Percentiles rank a stretch among this genome's conserved stretches.
These are phyloP conservation scores for Ceratocystis eucalypticola DNA, from an alignment of 2,329 filamentous ascomycete genomes.

Conservation along the genomic window DNA sequence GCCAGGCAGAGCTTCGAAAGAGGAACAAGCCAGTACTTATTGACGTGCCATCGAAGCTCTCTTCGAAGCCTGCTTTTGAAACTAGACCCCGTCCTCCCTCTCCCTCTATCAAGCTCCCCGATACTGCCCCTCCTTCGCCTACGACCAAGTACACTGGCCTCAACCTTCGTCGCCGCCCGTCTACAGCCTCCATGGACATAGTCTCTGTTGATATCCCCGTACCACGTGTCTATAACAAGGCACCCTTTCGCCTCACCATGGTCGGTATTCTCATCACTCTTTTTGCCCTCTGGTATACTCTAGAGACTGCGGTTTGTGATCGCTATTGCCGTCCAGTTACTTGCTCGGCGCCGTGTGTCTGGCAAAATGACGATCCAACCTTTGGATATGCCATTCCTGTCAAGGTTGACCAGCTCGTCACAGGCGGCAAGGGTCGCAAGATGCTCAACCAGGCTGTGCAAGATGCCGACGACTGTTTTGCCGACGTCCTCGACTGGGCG, in stretches of 20 bases:
- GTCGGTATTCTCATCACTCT: constrained; percentile 35
- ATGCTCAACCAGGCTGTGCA: constrained; percentile 29
- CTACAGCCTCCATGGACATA: constrained; percentile 16
- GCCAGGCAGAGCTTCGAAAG: constrained; percentile 12
- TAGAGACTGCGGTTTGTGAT: constrained; percentile 41
- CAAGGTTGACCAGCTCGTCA: constrained; percentile 49
- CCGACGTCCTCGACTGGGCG: constrained; percentile 35
- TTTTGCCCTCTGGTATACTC: constrained; percentile 38
- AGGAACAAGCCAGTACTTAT: not conserved
- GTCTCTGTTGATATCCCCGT: constrained; percentile 33
- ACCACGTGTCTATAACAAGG: constrained; percentile 35
- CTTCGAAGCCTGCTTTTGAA: not conserved
- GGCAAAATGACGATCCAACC: constrained; percentile 44
- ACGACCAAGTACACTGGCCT: not conserved
- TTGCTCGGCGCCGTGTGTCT: constrained; percentile 39
- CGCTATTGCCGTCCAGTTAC: constrained; percentile 41
- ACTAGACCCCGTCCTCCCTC: not conserved
- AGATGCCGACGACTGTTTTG: constrained; percentile 34
- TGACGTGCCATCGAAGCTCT: not conserved
- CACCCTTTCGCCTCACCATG: constrained; percentile 35
- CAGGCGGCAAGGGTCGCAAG: constrained; percentile 36
- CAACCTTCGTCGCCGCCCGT: constrained; percentile 10
- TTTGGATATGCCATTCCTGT: constrained; percentile 48
- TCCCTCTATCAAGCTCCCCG: not conserved
- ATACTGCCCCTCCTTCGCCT: not conserved